Percentiles rank a stretch among this genome's conserved stretches.
These are phyloP conservation scores for Arthrobotrys conoides DNA, from an alignment of 2,329 filamentous ascomycete species.

Conservation along the genomic window DNA sequence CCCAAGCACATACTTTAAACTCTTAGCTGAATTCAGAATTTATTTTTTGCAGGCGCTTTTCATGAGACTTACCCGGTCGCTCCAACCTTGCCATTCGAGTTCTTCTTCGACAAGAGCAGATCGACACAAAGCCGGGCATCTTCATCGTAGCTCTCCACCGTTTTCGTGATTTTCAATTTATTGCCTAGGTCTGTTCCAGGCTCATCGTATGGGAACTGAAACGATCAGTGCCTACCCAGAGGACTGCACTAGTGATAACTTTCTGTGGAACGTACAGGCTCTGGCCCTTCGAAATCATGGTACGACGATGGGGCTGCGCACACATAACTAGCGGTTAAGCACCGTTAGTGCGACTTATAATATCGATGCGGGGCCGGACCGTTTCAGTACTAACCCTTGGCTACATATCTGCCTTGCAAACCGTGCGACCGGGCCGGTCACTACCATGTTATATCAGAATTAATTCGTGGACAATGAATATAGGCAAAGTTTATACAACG, in stretches of 20 bases:
- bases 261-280: conserved; percentile 69
- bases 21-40: neutral
- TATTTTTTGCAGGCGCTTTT: neutral
- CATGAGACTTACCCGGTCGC: conserved; percentile 69
- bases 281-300: conserved; percentile 90
- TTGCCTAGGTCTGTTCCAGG: conserved; percentile 91
- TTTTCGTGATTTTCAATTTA: conserved; percentile 82
- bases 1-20: conserved; percentile 88
- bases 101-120: conserved; percentile 78
- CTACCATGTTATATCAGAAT: conserved; percentile 68
- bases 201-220: conserved; percentile 80
- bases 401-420: conserved; percentile 85
- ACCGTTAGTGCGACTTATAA: conserved; percentile 65
- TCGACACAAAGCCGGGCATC: conserved; percentile 79
- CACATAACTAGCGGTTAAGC: conserved; percentile 82
- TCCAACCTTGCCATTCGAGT: conserved; percentile 85
- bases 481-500: neutral
- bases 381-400: conserved; percentile 36
- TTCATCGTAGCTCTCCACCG: conserved; percentile 86
- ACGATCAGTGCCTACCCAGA: neutral
- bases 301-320: conserved; percentile 91
- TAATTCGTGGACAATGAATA: conserved; percentile 5
- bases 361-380: neutral
- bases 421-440: conserved; percentile 88
- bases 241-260: neutral